phyloP scores from a whole-genome alignment of 164 flowering plant species.

The Piper betle region DNA sequence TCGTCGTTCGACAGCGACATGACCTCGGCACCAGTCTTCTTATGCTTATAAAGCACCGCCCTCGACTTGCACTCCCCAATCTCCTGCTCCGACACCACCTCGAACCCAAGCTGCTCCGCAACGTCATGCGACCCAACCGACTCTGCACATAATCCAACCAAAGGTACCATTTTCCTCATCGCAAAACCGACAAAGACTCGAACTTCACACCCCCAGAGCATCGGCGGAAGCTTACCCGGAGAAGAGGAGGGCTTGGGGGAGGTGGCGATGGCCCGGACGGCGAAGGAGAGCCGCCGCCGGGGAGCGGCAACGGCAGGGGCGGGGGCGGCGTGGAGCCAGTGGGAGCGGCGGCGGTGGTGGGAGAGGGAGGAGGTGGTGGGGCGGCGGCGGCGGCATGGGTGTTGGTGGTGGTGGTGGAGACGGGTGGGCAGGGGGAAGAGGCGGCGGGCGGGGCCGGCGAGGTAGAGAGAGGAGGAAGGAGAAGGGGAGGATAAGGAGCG shows the following conservation, averaged over 20 bases:
- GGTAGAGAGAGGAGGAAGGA: neutral
- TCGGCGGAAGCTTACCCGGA: constrained; percentile 22
- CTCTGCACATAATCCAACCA: constrained; percentile 21
- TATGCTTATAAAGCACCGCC: constrained; percentile 73
- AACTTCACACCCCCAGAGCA: too few relatives aligned
- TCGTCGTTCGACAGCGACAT: constrained; percentile 88
- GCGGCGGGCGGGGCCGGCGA: constrained; percentile 8
- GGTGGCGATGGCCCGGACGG: constrained; percentile 49
- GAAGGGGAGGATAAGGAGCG: constrained; percentile 41
- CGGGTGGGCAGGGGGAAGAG: constrained; percentile 7
- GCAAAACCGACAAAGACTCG: neutral
- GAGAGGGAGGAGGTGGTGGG: constrained; percentile 5
- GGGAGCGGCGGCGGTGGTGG: constrained; percentile 7
- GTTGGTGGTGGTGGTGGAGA: constrained; percentile 16
- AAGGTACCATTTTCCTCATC: neutral
- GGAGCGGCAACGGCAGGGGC: constrained; percentile 11
- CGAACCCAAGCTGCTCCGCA: constrained; percentile 74
- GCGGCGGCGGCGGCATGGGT: neutral
- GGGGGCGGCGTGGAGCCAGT: neutral
- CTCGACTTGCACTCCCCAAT: constrained; percentile 81
- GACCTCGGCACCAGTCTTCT: constrained; percentile 79
- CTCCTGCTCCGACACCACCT: constrained; percentile 70
- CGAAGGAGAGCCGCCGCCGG: constrained; percentile 29
- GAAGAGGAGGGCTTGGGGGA: constrained; percentile 29
- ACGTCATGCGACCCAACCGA: constrained; percentile 34